These are phyloP conservation scores for Pseudoneurospora amorphoporcata DNA, from an alignment of 495 filamentous ascomycete genomes.

Conservation along the genomic window DNA sequence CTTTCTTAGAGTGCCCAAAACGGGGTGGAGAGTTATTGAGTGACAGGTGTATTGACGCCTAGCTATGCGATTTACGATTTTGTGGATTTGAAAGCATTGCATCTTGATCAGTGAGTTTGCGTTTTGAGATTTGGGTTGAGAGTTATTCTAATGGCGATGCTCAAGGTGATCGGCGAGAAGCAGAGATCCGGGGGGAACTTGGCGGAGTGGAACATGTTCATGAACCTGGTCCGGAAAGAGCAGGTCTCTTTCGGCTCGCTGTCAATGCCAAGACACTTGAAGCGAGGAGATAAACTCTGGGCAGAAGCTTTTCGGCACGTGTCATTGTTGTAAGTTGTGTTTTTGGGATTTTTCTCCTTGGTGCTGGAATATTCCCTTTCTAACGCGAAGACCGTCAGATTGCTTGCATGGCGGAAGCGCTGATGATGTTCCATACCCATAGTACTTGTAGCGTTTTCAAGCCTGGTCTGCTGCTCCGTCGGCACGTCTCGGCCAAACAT, in stretches of 20 bases:
- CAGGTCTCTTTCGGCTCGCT: not conserved
- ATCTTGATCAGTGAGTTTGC: no score
- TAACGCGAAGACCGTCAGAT: not conserved
- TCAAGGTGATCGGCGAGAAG: not conserved
- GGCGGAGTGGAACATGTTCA: not conserved
- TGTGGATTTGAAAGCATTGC: not conserved
- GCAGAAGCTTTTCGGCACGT: not conserved
- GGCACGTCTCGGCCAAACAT: not conserved
- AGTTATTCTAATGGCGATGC: not conserved
- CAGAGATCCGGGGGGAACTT: not conserved
- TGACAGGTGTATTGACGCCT: not conserved
- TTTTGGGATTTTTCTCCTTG: not conserved
- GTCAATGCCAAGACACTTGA: not conserved
- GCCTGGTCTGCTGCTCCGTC: not conserved
- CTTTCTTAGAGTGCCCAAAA: slow-evolving; percentile 4
- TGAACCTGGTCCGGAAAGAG: not conserved
- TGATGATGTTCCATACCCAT: not conserved
- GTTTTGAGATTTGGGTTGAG: no score
- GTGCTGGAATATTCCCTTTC: not conserved
- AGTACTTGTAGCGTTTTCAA: not conserved
- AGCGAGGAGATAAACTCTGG: not conserved
- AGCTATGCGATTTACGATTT: not conserved
- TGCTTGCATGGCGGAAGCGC: not conserved
- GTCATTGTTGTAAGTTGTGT: not conserved
- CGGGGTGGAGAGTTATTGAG: not conserved